Evolutionary conservation across 1,284 basidiomycete species (phyloP).

Genomic region (Heliocybe sulcata): DNA sequence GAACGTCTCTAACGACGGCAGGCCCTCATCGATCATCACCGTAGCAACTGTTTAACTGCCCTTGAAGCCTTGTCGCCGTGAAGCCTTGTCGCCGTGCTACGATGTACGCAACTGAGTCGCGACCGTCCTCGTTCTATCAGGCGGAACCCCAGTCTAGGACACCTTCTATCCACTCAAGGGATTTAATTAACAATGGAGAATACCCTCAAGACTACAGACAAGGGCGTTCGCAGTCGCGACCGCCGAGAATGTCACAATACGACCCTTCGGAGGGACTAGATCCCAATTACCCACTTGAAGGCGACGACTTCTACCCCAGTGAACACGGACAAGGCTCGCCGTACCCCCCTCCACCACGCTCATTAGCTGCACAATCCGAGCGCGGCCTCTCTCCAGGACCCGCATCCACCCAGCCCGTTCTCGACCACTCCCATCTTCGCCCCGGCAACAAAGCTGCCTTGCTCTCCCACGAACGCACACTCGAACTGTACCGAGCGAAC

Average conservation of each 20-base stretch:
- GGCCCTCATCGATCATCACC: too few species aligned
- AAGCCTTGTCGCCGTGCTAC: too few species aligned
- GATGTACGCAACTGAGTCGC: too few species aligned
- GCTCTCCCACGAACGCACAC: constrained; percentile 90
- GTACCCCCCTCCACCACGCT: neutral
- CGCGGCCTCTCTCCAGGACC: constrained; percentile 21
- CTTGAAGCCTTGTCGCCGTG: too few species aligned
- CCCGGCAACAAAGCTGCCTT: constrained; percentile 91
- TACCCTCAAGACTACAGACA: too few species aligned
- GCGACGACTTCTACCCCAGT: constrained; percentile 5
- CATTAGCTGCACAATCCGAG: neutral
- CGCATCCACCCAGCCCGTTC: constrained; percentile 50
- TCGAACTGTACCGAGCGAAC: constrained; percentile 95
- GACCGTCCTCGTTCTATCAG: too few species aligned
- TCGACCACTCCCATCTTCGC: constrained; percentile 91
- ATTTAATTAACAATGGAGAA: too few species aligned
- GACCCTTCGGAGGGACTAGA: constrained; percentile 22
- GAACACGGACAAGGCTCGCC: neutral
- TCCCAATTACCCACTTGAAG: neutral
- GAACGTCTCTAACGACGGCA: too few species aligned
- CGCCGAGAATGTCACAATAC: constrained; percentile 1
- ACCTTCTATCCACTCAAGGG: too few species aligned
- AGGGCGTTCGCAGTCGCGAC: too few species aligned
- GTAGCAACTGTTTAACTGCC: too few species aligned
- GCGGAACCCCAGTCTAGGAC: too few species aligned